Percentiles rank a stretch among this genome's conserved stretches.
phyloP scores from a whole-genome alignment of 2,329 filamentous ascomycete genomes.

The Phaeosphaeriaceae sp. region DNA sequence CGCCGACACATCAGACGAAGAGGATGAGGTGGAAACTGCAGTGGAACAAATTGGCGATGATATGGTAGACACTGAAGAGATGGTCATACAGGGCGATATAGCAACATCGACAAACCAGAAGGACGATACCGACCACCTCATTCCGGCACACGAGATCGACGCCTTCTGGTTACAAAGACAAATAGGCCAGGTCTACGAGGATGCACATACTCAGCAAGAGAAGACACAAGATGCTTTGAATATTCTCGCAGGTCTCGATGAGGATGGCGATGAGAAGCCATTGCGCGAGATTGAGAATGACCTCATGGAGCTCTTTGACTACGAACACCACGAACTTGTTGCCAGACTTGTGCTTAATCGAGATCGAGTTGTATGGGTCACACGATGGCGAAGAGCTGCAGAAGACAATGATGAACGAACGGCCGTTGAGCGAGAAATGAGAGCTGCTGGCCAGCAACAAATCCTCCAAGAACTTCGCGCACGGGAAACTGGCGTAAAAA shows the following conservation, averaged over 20 bases:
- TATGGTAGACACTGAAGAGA: slow-evolving; percentile 70
- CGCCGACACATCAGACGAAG: slow-evolving; percentile 78
- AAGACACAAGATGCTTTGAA: slow-evolving; percentile 86
- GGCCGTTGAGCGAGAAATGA: slow-evolving; percentile 88
- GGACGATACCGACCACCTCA: slow-evolving; percentile 60
- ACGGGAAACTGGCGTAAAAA: slow-evolving; percentile 65
- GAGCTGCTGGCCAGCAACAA: slow-evolving; percentile 81
- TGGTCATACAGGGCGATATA: slow-evolving; percentile 78
- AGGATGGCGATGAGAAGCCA: slow-evolving; percentile 80
- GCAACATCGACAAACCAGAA: slow-evolving; percentile 49
- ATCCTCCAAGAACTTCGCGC: slow-evolving; percentile 89
- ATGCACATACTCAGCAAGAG: slow-evolving; percentile 90
- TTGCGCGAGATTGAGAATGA: slow-evolving; percentile 97
- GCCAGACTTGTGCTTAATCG: slow-evolving; percentile 89
- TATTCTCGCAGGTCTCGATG: slow-evolving; percentile 78
- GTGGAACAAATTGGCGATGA: slow-evolving; percentile 64
- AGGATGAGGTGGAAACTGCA: slow-evolving; percentile 68
- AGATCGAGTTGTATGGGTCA: slow-evolving; percentile 95
- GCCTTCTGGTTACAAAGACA: slow-evolving; percentile 97
- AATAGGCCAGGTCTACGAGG: slow-evolving; percentile 84
- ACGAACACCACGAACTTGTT: slow-evolving; percentile 92
- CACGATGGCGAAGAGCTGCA: slow-evolving; percentile 81
- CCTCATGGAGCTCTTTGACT: slow-evolving; percentile 97
- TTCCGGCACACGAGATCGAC: slow-evolving; percentile 89
- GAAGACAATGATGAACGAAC: slow-evolving; percentile 74